Evolutionary conservation across 805 yeast species (phyloP).

Genomic region (Metschnikowia picachoensis): DNA sequence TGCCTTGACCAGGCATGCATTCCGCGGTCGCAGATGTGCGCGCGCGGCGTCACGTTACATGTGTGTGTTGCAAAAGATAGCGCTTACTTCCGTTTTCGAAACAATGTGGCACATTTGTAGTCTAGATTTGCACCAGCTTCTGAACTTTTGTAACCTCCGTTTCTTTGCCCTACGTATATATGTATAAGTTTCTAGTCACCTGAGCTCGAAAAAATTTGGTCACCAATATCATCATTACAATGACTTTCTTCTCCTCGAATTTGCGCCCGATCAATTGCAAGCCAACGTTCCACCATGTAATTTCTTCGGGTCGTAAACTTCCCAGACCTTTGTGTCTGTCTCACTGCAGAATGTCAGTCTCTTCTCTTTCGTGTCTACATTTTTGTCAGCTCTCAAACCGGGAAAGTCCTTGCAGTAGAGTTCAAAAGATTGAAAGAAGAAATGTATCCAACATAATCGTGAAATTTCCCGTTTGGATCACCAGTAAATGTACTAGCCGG

Average conservation of each 20-base stretch:
- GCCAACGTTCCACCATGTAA: conserved; percentile 57
- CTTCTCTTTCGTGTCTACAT: conserved; percentile 27
- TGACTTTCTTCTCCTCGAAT: conserved; percentile 58
- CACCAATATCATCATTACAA: conserved; percentile 43
- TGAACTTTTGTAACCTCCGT: too few relatives aligned
- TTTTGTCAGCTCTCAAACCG: conserved; percentile 52
- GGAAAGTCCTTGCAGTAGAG: conserved; percentile 39
- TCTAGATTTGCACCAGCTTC: too few relatives aligned
- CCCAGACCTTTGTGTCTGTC: conserved; percentile 42
- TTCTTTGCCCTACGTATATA: too few relatives aligned
- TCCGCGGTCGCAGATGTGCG: too few relatives aligned
- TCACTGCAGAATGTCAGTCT: conserved; percentile 30
- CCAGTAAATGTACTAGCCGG: conserved; percentile 49
- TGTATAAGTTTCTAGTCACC: not conserved
- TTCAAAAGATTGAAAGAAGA: conserved; percentile 28
- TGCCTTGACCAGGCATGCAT: not conserved
- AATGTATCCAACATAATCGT: conserved; percentile 46
- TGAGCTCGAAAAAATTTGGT: not conserved
- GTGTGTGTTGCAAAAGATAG: too few relatives aligned
- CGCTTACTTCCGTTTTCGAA: too few relatives aligned
- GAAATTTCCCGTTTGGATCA: conserved; percentile 30
- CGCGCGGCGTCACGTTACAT: too few relatives aligned
- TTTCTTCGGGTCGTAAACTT: conserved; percentile 42
- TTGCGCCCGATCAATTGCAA: conserved; percentile 63
- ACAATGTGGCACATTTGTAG: too few relatives aligned